phyloP scores from a whole-genome alignment of 345 rosid species.

The Gossypium stocksii region DNA sequence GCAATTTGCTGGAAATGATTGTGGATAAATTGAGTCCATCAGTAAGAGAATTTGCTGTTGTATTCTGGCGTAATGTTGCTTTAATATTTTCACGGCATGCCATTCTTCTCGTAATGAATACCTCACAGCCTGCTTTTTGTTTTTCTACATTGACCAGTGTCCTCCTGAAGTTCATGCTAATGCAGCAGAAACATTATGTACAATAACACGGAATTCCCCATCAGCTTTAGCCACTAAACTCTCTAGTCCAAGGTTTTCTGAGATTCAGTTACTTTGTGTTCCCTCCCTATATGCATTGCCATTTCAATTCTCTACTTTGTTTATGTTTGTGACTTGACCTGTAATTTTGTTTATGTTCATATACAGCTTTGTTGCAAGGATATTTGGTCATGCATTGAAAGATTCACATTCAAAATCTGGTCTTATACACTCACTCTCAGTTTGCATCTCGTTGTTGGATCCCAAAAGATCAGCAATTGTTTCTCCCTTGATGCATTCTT shows the following conservation, averaged over 20 bases:
- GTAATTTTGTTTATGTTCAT: constrained; percentile 17
- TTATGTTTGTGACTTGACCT: constrained; percentile 2
- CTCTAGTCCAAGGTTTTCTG: constrained; percentile 74
- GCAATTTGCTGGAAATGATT: constrained; percentile 88
- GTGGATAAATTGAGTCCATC: constrained; percentile 87
- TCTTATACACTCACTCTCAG: constrained; percentile 94
- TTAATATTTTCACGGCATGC: background rate
- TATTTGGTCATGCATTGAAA: constrained; percentile 91
- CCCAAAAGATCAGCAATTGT: constrained; percentile 71
- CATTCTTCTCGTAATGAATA: constrained; percentile 2
- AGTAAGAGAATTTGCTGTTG: constrained; percentile 46
- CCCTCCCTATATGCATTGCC: background rate
- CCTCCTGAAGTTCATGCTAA: constrained; percentile 91
- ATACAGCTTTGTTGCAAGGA: constrained; percentile 80
- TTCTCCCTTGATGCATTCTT: constrained; percentile 72
- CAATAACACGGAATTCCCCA: constrained; percentile 84
- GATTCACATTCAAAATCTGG: constrained; percentile 84
- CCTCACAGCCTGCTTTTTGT: constrained; percentile 16
- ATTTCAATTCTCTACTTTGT: background rate
- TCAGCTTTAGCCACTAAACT: constrained; percentile 90
- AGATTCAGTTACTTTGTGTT: constrained; percentile 13
- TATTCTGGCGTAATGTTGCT: background rate
- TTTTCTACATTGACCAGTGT: constrained; percentile 42
- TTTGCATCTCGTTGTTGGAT: constrained; percentile 91
- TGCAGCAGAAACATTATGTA: constrained; percentile 91